Conservation (phyloP, 2,329 filamentous ascomycete genomes). For the Purpureocillium takamizusanense region DNA sequence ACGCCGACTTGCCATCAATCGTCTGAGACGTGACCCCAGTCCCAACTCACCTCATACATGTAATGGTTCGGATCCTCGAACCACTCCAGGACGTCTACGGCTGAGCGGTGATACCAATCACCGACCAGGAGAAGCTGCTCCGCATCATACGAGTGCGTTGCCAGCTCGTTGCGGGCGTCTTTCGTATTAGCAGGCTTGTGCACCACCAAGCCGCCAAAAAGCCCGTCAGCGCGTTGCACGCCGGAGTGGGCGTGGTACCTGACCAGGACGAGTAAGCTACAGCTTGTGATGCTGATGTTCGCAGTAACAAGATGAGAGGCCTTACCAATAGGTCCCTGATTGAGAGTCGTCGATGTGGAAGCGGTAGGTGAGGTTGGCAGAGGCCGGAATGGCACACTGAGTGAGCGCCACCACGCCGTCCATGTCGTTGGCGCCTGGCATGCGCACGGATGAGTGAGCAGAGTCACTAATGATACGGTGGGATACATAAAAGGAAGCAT, state of each 20-base stretch:
- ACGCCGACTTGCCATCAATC: constrained; percentile 5
- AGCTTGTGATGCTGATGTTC: constrained; percentile 22
- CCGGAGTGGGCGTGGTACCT: constrained; percentile 55
- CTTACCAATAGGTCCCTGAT: constrained; percentile 49
- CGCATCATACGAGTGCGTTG: constrained; percentile 18
- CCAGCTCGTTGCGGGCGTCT: constrained; percentile 9
- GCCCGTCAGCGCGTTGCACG: constrained; percentile 28
- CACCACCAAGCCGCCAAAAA: constrained; percentile 18
- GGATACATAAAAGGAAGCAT: constrained; percentile 11
- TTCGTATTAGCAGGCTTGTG: constrained; percentile 23
- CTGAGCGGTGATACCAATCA: constrained; percentile 28
- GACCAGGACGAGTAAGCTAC: not conserved
- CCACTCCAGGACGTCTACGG: constrained; percentile 15
- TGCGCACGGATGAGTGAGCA: not conserved
- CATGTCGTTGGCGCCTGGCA: constrained; percentile 39
- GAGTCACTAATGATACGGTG: not conserved
- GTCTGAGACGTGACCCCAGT: not conserved
- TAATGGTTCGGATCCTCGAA: constrained; percentile 13
- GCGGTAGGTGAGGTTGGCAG: constrained; percentile 39
- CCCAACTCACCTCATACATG: constrained; percentile 7
- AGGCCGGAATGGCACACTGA: constrained; percentile 51
- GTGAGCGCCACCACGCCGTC: constrained; percentile 55
- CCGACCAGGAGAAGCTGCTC: constrained; percentile 25
- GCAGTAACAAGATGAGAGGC: no score
- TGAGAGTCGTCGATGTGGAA: constrained; percentile 45